Percentiles rank a stretch among this genome's conserved stretches.
Evolutionary conservation across 306 rosid genomes (phyloP).

Genomic region (Vigna hirtella): DNA sequence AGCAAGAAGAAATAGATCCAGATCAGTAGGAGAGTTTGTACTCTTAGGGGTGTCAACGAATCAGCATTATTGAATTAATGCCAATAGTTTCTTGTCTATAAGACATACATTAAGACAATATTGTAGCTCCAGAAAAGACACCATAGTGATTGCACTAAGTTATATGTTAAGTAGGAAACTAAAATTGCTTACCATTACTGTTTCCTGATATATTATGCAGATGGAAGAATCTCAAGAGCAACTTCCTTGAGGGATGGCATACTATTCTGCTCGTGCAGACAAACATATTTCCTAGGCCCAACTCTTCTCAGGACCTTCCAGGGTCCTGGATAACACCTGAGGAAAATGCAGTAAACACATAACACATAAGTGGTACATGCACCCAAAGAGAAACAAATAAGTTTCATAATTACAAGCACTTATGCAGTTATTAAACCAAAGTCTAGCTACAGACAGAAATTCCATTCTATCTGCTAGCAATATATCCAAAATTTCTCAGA

Average conservation of each 20-base stretch:
- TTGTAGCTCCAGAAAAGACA: not conserved
- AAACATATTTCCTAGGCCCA: conserved; percentile 53
- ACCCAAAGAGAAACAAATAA: not conserved
- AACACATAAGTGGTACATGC: conserved; percentile 5
- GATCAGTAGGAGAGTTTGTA: not conserved
- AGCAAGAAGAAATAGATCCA: not conserved
- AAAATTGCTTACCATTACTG: conserved; percentile 36
- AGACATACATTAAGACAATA: not conserved
- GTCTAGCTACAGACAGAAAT: conserved; percentile 8
- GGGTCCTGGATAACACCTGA: conserved; percentile 88
- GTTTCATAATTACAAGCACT: not conserved
- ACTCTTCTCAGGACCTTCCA: conserved; percentile 85
- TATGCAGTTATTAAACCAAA: conserved; percentile 28
- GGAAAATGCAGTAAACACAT: not conserved
- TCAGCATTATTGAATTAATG: not conserved
- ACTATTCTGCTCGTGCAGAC: conserved; percentile 75
- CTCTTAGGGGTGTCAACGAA: too few relatives aligned
- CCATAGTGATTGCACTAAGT: not conserved
- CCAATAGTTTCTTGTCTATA: conserved; percentile 6
- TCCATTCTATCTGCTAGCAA: conserved; percentile 1
- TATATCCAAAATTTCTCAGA: conserved; percentile 16
- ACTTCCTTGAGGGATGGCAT: conserved; percentile 98
- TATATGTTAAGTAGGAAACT: conserved; percentile 2
- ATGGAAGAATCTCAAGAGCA: conserved; percentile 88
- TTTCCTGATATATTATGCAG: conserved; percentile 52